phyloP scores from a whole-genome alignment of 257 asterid genomes.

The Buddleja alternifolia region DNA sequence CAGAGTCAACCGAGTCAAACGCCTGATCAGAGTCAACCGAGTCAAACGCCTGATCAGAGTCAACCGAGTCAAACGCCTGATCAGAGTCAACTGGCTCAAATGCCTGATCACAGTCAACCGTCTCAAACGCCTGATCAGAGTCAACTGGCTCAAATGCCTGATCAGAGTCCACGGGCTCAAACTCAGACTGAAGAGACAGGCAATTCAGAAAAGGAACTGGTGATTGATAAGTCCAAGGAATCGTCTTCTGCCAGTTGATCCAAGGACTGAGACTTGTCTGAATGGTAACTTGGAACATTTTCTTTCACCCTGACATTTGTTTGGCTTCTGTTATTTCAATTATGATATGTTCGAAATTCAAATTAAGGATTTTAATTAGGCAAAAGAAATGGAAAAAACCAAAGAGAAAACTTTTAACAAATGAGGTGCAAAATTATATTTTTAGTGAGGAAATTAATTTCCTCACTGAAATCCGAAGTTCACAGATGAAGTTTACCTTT shows the following conservation, averaged over 20 bases:
- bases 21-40: too few species aligned
- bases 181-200: constrained; percentile 55
- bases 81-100: constrained; percentile 45
- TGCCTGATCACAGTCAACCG: constrained; percentile 49
- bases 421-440: too few species aligned
- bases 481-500: too few species aligned
- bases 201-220: constrained; percentile 59
- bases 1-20: too few species aligned
- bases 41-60: constrained; percentile 26
- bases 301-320: background rate
- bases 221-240: constrained; percentile 65
- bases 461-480: too few species aligned
- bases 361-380: too few species aligned
- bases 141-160: constrained; percentile 46
- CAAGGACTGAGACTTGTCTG: background rate
- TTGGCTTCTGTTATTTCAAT: background rate
- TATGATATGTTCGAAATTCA: too few species aligned
- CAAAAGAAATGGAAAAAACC: too few species aligned
- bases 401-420: too few species aligned
- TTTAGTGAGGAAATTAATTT: too few species aligned
- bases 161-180: constrained; percentile 44
- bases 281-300: constrained; percentile 19
- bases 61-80: constrained; percentile 34
- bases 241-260: constrained; percentile 47
- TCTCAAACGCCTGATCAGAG: constrained; percentile 42